Evolutionary conservation across 208 protist genomes (phyloP), one percentile per base, ranked within the genome.

Genomic region (Acanthamoeba lenticulata): DNA sequence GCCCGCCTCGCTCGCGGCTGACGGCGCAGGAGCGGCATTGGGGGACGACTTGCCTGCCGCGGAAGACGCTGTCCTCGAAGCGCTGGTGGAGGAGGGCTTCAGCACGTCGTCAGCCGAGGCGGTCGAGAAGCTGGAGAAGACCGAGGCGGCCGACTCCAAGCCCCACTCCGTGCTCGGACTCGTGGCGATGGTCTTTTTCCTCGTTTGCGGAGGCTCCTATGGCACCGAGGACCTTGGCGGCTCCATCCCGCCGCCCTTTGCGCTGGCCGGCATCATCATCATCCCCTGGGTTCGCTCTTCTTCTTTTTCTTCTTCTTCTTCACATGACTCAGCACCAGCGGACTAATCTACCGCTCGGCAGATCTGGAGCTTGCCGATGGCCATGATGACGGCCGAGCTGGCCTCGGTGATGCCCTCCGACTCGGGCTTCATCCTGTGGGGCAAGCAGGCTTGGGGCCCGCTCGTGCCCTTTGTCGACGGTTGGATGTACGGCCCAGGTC

Each of bases 361-460:
- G 83, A 42, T 90, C 36, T 90, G 83, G 83, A 90, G 83, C 55
- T n/a, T 90, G 55, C 83, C 83, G 27, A 90, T 90, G 57, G 83
- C 83, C 32, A 72, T 90, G 52, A 90, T 90, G 57, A 69, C 57
- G 32, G 83, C 83, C 29, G 83, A 90, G 55, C 40, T 90, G 21
- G 83, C 52, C 34, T 72, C 52, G 47, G 57, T 34, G 47, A 62
- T 90, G 47, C 83, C 83, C 45, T 90, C 83, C 32, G 34, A 90
- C 38, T 69, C 47, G n/a, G 83, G 83, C 83, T 90, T 90, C 57
- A 72, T 90, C 36, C 55, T 90, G 21, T 90, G 83, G 83, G 57
- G 52, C 38, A 67, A 38, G 52, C 52, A 90, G 38, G 83, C 83
- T 13, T 90, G 83, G 83, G 83, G 83, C 9, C 83, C 83, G 13